phyloP scores from a whole-genome alignment of 208 protist species.

The Trypanosoma platydactyli region DNA sequence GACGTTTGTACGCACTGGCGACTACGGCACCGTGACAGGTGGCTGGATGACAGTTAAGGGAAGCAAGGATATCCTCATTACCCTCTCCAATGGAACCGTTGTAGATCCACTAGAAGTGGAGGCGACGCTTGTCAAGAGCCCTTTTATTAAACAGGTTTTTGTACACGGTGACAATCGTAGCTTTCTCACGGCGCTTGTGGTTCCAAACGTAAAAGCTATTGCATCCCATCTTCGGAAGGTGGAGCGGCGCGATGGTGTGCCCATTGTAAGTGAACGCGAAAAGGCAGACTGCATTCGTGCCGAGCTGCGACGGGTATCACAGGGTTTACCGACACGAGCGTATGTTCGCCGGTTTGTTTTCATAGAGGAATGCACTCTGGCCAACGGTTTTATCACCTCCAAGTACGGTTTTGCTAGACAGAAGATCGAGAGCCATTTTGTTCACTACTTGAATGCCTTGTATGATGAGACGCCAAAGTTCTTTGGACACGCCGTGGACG shows the following conservation, averaged over 20 bases:
- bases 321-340: slow-evolving; percentile 71
- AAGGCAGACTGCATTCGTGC: slow-evolving; percentile 89
- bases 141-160: slow-evolving; percentile 86
- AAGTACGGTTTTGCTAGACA: slow-evolving; percentile 87
- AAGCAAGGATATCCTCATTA: slow-evolving; percentile 85
- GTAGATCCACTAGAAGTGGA: slow-evolving; percentile 85
- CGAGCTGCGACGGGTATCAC: slow-evolving; percentile 78
- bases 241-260: slow-evolving; percentile 87
- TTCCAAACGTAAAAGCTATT: slow-evolving; percentile 85
- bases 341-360: slow-evolving; percentile 89
- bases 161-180: slow-evolving; percentile 73
- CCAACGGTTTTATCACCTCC: slow-evolving; percentile 89
- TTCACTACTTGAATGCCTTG: slow-evolving; percentile 88
- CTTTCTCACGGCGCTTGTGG: slow-evolving; percentile 81
- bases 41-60: slow-evolving; percentile 87
- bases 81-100: slow-evolving; percentile 72
- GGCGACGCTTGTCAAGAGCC: slow-evolving; percentile 72
- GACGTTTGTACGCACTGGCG: slow-evolving; percentile 88
- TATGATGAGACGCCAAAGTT: slow-evolving; percentile 92
- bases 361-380: slow-evolving; percentile 88
- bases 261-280: slow-evolving; percentile 85
- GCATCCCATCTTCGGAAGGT: slow-evolving; percentile 83
- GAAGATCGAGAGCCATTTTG: slow-evolving; percentile 86
- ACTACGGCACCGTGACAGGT: slow-evolving; percentile 86
- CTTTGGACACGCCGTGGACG: slow-evolving; percentile 90